Percentiles rank a stretch among this genome's conserved stretches.
These are phyloP conservation scores for Paramecium sonneborni DNA, from an alignment of 73 alveolate genomes.

Conservation along the genomic window DNA sequence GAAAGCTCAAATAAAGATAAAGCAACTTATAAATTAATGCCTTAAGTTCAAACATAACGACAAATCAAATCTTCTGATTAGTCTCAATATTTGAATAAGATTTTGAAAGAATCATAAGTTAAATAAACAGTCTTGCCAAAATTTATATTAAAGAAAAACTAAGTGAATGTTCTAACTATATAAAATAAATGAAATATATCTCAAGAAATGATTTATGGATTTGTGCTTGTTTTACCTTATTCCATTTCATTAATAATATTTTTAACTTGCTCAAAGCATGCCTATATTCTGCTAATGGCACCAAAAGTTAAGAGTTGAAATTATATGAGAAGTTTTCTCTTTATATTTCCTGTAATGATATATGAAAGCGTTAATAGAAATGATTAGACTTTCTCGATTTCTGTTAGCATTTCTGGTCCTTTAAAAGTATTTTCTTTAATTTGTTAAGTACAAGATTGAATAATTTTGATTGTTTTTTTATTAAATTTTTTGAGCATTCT, in stretches of 20 bases:
- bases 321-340: background rate
- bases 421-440: background rate
- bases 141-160: background rate
- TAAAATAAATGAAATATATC: slow-evolving; percentile 11
- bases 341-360: background rate
- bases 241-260: background rate
- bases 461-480: background rate
- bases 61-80: background rate
- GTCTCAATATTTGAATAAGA: background rate
- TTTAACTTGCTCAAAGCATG: background rate
- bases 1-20: background rate
- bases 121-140: background rate
- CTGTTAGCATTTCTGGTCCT: background rate
- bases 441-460: background rate
- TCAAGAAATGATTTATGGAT: background rate
- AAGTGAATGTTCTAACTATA: background rate
- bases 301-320: background rate
- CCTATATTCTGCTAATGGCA: background rate
- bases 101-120: background rate
- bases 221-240: background rate
- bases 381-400: background rate
- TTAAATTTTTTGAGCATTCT: background rate
- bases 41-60: background rate
- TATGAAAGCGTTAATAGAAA: background rate
- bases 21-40: background rate